Evolutionary conservation across 2,329 filamentous ascomycete species (phyloP).

Genomic region (Sordariomycetes sp.): DNA sequence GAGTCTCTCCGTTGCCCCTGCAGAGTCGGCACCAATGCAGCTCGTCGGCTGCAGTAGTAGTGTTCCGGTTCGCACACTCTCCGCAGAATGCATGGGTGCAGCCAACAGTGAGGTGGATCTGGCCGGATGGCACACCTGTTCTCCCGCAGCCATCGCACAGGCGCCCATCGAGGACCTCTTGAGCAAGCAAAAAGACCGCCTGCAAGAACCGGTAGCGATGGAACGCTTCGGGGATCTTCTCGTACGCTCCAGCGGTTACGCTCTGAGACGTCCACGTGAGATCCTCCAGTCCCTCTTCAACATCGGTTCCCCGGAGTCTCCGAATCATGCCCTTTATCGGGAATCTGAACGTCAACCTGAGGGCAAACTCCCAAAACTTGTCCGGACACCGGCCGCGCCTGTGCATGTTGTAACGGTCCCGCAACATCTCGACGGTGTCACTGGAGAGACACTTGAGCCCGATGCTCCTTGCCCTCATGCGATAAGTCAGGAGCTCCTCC

Average conservation of each 20-base stretch:
- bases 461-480: constrained; percentile 3
- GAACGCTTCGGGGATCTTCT: neutral
- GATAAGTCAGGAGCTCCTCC: neutral
- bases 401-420: constrained; percentile 1
- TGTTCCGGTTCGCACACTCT: neutral
- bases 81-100: neutral
- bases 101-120: neutral
- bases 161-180: neutral
- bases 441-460: constrained; percentile 6
- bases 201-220: constrained; percentile 1
- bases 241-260: neutral
- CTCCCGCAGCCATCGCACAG: neutral
- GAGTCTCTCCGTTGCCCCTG: neutral
- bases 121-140: neutral
- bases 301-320: constrained; percentile 7
- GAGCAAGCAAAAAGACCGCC: neutral
- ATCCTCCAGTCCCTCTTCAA: constrained; percentile 11
- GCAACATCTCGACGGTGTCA: neutral
- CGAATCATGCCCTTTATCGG: constrained; percentile 7
- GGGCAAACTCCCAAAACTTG: constrained; percentile 12
- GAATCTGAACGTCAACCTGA: constrained; percentile 7
- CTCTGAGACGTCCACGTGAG: constrained; percentile 11
- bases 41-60: neutral
- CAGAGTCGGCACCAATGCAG: neutral
- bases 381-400: constrained; percentile 1